A percentile compares a stretch with the other conserved stretches of the same genome.
Evolutionary conservation across 495 filamentous ascomycete species (phyloP).

Genomic region (Aspergillus baeticus): DNA sequence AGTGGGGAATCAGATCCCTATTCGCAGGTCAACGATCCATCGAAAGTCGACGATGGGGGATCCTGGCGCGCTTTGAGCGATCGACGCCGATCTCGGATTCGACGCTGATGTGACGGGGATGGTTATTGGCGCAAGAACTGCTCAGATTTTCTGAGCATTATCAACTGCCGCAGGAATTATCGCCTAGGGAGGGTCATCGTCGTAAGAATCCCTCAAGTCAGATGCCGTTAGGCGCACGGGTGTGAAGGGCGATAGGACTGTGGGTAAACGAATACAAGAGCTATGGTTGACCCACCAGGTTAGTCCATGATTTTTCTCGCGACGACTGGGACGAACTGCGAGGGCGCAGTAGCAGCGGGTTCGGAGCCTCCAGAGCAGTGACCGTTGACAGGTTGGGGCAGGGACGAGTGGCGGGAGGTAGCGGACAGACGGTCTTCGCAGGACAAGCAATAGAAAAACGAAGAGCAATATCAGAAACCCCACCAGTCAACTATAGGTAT

Average conservation of each 20-base stretch:
- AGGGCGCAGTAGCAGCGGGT: slow-evolving; percentile 4
- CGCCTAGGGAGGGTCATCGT: slow-evolving; percentile 1
- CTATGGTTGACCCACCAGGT: slow-evolving; percentile 3
- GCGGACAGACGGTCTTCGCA: slow-evolving; percentile 19
- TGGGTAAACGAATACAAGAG: slow-evolving; percentile 3
- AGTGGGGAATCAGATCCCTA: slow-evolving; percentile 18
- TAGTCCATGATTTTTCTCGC: not conserved
- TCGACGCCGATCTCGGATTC: slow-evolving; percentile 29
- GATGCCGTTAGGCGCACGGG: not conserved
- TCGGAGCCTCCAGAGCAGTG: slow-evolving; percentile 8
- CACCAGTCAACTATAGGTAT: not conserved
- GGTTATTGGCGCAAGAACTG: slow-evolving; percentile 31
- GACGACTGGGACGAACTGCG: slow-evolving; percentile 3
- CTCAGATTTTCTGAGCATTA: slow-evolving; percentile 13
- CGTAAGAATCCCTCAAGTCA: not conserved
- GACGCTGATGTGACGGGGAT: slow-evolving; percentile 19
- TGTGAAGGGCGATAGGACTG: not conserved
- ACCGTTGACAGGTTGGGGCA: slow-evolving; percentile 25
- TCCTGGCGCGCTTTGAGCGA: slow-evolving; percentile 29
- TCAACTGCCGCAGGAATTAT: slow-evolving; percentile 13
- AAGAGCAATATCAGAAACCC: slow-evolving; percentile 5
- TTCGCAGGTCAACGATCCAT: slow-evolving; percentile 24
- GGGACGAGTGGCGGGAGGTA: slow-evolving; percentile 25
- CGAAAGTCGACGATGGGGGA: slow-evolving; percentile 23
- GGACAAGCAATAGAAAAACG: not conserved